Evolutionary conservation across 257 asterid genomes (phyloP).

Genomic region (Solanum acaule): DNA sequence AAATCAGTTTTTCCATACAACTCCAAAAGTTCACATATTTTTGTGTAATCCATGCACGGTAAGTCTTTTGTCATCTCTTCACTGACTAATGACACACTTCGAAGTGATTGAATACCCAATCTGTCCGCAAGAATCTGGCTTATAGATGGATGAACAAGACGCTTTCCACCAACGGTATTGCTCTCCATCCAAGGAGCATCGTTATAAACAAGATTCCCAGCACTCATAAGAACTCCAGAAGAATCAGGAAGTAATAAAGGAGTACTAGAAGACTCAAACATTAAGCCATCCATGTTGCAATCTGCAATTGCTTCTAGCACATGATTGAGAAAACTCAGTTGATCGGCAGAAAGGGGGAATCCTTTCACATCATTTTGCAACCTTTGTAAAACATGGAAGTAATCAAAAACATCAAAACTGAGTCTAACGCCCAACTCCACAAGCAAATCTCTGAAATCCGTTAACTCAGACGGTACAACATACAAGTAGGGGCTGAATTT

Average conservation of each 20-base stretch:
- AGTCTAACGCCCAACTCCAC: slow-evolving; percentile 77
- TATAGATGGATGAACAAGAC: slow-evolving; percentile 63
- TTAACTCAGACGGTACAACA: slow-evolving; percentile 90
- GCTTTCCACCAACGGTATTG: slow-evolving; percentile 57
- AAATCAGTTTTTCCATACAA: slow-evolving; percentile 63
- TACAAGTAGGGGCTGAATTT: slow-evolving; percentile 88
- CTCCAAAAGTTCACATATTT: slow-evolving; percentile 64
- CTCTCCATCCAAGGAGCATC: slow-evolving; percentile 97
- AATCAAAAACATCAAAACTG: slow-evolving; percentile 68
- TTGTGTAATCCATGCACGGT: slow-evolving; percentile 87
- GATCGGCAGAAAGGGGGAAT: slow-evolving; percentile 57
- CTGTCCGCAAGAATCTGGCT: slow-evolving; percentile 68
- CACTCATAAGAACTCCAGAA: slow-evolving; percentile 66
- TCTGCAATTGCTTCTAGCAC: slow-evolving; percentile 82
- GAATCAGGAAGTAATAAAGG: slow-evolving; percentile 67
- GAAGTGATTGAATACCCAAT: slow-evolving; percentile 85
- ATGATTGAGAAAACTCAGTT: slow-evolving; percentile 71
- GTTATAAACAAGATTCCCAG: slow-evolving; percentile 74
- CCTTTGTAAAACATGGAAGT: slow-evolving; percentile 52
- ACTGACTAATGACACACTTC: slow-evolving; percentile 75
- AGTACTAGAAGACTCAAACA: slow-evolving; percentile 26
- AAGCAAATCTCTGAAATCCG: slow-evolving; percentile 73
- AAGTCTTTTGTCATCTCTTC: slow-evolving; percentile 85
- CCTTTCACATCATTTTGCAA: slow-evolving; percentile 62
- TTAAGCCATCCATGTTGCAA: slow-evolving; percentile 37